Evolutionary conservation across 2,329 filamentous ascomycete species (phyloP).

Genomic region (Teratosphaeria viscida): DNA sequence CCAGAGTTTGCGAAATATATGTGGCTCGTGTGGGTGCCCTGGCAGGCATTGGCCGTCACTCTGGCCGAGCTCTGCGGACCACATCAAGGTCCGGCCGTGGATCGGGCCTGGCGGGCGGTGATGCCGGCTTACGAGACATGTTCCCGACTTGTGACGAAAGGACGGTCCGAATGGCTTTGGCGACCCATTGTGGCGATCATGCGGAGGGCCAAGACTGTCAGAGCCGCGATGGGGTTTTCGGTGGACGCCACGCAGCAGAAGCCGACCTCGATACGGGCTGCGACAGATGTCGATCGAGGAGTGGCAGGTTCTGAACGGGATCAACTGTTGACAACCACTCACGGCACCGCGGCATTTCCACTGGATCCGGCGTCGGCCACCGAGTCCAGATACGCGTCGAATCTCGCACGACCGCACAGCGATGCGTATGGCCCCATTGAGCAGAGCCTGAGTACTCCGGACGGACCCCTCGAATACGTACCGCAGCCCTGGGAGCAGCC

Average conservation of each 20-base stretch:
- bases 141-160: not conserved
- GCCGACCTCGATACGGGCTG: not conserved
- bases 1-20: not conserved
- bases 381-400: not conserved
- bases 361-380: not conserved
- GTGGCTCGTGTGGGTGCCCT: not conserved
- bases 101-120: not conserved
- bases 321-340: not conserved
- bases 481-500: not conserved
- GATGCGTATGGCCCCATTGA: not conserved
- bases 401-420: not conserved
- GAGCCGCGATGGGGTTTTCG: not conserved
- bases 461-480: not conserved
- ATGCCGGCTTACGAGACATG: not conserved
- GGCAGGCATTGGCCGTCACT: conserved; percentile 1
- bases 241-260: not conserved
- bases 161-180: not conserved
- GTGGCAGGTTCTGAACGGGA: not conserved
- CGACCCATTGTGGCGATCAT: not conserved
- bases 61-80: conserved; percentile 1
- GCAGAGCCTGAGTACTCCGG: not conserved
- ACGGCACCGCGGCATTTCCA: not conserved
- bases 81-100: not conserved
- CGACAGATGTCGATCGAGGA: not conserved
- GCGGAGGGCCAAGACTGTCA: not conserved